A percentile compares a stretch with the other conserved stretches of the same genome.
phyloP scores from a whole-genome alignment of 2,329 filamentous ascomycete species.

The Fusarium austroafricanum region DNA sequence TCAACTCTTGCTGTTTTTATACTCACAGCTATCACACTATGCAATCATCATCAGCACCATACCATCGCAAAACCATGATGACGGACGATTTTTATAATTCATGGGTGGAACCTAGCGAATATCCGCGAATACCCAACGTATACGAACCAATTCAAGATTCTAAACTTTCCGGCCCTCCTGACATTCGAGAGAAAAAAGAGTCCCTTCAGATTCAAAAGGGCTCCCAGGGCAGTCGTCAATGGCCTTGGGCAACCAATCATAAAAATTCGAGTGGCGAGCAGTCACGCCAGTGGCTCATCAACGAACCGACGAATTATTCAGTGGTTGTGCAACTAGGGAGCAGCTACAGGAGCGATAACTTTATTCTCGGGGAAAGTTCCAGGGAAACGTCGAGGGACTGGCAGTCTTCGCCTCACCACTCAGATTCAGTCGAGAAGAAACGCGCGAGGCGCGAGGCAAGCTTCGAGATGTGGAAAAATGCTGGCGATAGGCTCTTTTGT shows the following conservation, averaged over 20 bases:
- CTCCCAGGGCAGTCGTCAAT: constrained; percentile 5
- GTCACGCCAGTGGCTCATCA: background rate
- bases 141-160: constrained; percentile 36
- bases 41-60: constrained; percentile 24
- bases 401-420: background rate
- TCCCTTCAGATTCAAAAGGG: background rate
- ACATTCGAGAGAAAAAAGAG: constrained; percentile 18
- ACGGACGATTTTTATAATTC: constrained; percentile 30
- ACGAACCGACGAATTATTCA: constrained; percentile 26
- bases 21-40: constrained; percentile 1
- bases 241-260: constrained; percentile 2
- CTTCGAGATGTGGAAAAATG: constrained; percentile 40
- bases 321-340: constrained; percentile 22
- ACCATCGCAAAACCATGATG: constrained; percentile 17
- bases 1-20: background rate
- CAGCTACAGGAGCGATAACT: constrained; percentile 19
- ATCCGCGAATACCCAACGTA: constrained; percentile 39
- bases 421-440: constrained; percentile 18
- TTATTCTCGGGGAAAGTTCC: background rate
- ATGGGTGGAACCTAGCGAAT: constrained; percentile 36
- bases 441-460: constrained; percentile 36
- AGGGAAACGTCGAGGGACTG: constrained; percentile 3
- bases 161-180: constrained; percentile 9
- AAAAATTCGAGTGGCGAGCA: constrained; percentile 1
- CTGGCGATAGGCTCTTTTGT: constrained; percentile 41